Conservation (phyloP, 176 grass and related monocot genomes). For the Pontederia paniculata region DNA sequence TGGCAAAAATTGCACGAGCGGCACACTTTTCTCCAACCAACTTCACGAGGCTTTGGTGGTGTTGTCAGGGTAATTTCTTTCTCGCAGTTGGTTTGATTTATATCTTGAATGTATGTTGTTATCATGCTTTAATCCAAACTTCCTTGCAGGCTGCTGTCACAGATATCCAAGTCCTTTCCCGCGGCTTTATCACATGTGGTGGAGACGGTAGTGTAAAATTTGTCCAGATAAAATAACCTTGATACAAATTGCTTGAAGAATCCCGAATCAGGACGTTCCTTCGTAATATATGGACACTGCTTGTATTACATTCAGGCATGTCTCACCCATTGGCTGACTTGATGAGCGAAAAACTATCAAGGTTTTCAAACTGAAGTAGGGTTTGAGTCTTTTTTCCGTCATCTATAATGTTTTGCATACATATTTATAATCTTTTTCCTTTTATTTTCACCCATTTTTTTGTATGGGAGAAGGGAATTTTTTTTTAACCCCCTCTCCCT, state of each 20-base stretch:
- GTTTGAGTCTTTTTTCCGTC: too few species aligned
- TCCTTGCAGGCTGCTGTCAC: slow-evolving; percentile 79
- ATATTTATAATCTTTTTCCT: too few species aligned
- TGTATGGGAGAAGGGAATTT: too few species aligned
- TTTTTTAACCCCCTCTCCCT: too few species aligned
- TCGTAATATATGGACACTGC: background rate
- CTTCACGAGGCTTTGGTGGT: slow-evolving; percentile 72
- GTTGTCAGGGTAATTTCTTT: slow-evolving; percentile 66
- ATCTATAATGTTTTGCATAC: too few species aligned
- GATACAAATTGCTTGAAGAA: slow-evolving; percentile 12
- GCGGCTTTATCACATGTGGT: slow-evolving; percentile 80
- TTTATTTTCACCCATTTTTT: too few species aligned
- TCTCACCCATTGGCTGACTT: background rate
- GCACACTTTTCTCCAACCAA: slow-evolving; percentile 95
- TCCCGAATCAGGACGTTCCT: background rate
- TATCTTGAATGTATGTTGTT: slow-evolving; percentile 14
- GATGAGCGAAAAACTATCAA: background rate
- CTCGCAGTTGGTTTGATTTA: background rate
- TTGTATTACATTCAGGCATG: background rate
- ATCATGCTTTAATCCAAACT: slow-evolving; percentile 8
- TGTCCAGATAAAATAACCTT: slow-evolving; percentile 48
- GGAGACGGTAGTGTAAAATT: slow-evolving; percentile 92
- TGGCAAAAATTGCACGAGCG: slow-evolving; percentile 92
- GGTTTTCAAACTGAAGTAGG: too few species aligned
- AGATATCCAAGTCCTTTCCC: slow-evolving; percentile 56